A percentile compares a stretch with the other conserved stretches of the same genome.
These are phyloP conservation scores for Pholiota molesta DNA, from an alignment of 768 basidiomycete genomes.

Conservation along the genomic window DNA sequence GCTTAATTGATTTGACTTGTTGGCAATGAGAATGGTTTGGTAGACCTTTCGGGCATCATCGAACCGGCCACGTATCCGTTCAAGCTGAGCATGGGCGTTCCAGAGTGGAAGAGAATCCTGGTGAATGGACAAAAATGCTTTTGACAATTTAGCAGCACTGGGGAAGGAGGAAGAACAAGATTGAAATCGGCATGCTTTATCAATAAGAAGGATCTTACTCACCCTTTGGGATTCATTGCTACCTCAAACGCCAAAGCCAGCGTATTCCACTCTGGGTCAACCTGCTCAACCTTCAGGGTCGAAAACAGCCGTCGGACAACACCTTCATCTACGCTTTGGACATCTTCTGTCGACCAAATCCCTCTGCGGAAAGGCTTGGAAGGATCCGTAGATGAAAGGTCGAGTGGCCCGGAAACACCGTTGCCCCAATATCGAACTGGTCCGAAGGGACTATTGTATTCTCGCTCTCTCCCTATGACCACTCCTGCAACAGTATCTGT, in stretches of 20 bases:
- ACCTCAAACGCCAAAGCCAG: conserved; percentile 71
- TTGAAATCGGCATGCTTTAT: neutral
- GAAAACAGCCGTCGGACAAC: conserved; percentile 62
- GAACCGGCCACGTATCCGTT: conserved; percentile 61
- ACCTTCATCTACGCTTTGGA: conserved; percentile 49
- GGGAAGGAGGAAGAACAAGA: neutral
- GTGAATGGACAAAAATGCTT: conserved; percentile 55
- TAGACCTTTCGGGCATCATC: conserved; percentile 82
- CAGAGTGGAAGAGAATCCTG: conserved; percentile 66
- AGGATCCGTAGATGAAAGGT: conserved; percentile 31
- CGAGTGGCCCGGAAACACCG: conserved; percentile 57
- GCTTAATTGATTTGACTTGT: conserved; percentile 36
- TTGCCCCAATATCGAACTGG: conserved; percentile 70
- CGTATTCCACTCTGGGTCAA: conserved; percentile 67
- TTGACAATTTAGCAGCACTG: conserved; percentile 75
- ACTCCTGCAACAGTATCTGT: conserved; percentile 69
- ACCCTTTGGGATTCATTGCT: conserved; percentile 61
- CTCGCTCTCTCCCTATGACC: conserved; percentile 65
- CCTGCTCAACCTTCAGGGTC: conserved; percentile 50
- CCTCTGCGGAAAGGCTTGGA: conserved; percentile 31
- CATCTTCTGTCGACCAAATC: conserved; percentile 49
- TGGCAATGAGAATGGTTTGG: conserved; percentile 60
- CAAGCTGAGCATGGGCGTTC: conserved; percentile 78
- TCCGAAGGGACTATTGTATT: conserved; percentile 63
- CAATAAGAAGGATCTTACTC: conserved; percentile 15